A percentile compares a stretch with the other conserved stretches of the same genome.
phyloP scores from a whole-genome alignment of 2,329 filamentous ascomycete genomes.

The Pseudonectria foliicola region DNA sequence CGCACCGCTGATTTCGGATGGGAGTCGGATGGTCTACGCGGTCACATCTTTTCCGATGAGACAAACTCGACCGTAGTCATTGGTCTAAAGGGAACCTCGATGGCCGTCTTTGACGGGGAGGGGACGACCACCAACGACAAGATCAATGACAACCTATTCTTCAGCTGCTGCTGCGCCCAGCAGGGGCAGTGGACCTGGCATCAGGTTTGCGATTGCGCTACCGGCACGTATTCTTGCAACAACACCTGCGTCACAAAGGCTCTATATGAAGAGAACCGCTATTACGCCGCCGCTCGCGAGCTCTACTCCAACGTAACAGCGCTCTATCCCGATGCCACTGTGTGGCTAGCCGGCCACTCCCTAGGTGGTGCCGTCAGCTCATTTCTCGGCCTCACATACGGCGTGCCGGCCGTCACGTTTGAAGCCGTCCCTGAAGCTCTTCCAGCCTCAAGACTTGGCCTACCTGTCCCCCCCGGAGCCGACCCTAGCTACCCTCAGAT shows the following conservation, averaged over 20 bases:
- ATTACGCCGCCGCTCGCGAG: slow-evolving; percentile 83
- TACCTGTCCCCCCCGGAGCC: slow-evolving; percentile 76
- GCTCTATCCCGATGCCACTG: slow-evolving; percentile 72
- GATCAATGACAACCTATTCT: slow-evolving; percentile 94
- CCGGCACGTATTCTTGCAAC: slow-evolving; percentile 82
- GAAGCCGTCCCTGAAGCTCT: slow-evolving; percentile 89
- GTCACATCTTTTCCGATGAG: slow-evolving; percentile 86
- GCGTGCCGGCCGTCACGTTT: slow-evolving; percentile 83
- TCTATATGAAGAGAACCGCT: slow-evolving; percentile 74
- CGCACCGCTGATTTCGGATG: slow-evolving; percentile 86
- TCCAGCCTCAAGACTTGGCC: slow-evolving; percentile 73
- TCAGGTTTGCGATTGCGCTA: slow-evolving; percentile 89
- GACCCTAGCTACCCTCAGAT: slow-evolving; percentile 65
- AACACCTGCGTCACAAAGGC: slow-evolving; percentile 77
- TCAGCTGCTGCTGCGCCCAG: slow-evolving; percentile 95
- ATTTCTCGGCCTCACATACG: slow-evolving; percentile 86
- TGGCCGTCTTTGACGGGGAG: slow-evolving; percentile 91
- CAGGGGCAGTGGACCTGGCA: slow-evolving; percentile 86
- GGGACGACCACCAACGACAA: slow-evolving; percentile 97
- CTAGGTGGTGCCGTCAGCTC: slow-evolving; percentile 84
- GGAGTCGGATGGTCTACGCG: slow-evolving; percentile 80
- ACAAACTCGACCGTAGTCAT: slow-evolving; percentile 83
- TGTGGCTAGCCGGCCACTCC: slow-evolving; percentile 91
- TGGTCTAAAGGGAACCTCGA: slow-evolving; percentile 83
- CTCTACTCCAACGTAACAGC: slow-evolving; percentile 89